Evolutionary conservation across 257 asterid genomes (phyloP), one percentile per base, ranked within the genome.

Genomic region (Plantago elongata): DNA sequence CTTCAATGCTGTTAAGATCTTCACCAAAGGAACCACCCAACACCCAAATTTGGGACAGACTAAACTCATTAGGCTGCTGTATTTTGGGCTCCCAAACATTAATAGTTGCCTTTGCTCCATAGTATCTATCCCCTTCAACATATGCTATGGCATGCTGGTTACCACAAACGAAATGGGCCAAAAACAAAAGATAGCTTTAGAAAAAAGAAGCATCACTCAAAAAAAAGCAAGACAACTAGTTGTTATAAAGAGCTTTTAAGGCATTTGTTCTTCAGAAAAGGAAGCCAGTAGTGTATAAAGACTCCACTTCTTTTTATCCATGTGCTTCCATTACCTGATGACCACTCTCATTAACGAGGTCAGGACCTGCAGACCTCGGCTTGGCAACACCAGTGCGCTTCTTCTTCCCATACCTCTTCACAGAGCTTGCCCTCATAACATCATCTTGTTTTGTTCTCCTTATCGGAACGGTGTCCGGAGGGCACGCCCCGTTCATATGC

Each of bases 1-100:
- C 96, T 78, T 88, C 96, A 60, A 88, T 85, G 86, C 96, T 88
- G 74, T 88, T 85, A 45, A 88, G 96, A 73, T 83, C 93, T 78
- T 85, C 90, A 37, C 95, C 95, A 60, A 83, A 85, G 46, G 95
- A 85, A 60, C 96, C 96, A 13, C 96, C 93, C 42, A 84, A 71
- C 30, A 89, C 79, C 96, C 96, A 89, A 69, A 89, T 78, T 77
- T 89, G 96, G 51, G 96, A 86, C 75, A 82, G 70, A 73, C 96
- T 89, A 74, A 86, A 84, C 81, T 89, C 96, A 60, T 86, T 83
- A 50, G 93, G 72, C 74, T 85, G 96, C 64, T 86, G 95, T 57
- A 86, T 80, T 70, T 82, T 77, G 13, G 97, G 97, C 69, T 84
- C 95, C 97, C 97, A 89, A 22, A 89, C 94, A 59, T 86, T 84